Conservation (phyloP, 495 filamentous ascomycete species). For the Echria macrotheca region DNA sequence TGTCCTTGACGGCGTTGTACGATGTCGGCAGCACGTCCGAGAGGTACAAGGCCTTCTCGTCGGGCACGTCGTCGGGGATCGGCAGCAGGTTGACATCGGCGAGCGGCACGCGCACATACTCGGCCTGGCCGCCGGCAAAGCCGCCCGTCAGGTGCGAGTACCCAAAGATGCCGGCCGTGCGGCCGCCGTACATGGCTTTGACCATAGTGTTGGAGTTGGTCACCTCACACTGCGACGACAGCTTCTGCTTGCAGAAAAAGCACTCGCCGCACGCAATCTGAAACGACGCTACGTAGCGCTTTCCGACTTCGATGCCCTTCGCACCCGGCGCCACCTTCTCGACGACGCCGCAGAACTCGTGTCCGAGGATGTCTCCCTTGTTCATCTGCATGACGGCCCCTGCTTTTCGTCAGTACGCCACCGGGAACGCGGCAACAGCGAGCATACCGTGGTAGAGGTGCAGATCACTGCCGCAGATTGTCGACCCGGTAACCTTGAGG, state of each 20-base stretch:
- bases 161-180: conserved; percentile 69
- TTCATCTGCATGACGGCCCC: conserved; percentile 62
- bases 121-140: conserved; percentile 84
- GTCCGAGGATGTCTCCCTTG: conserved; percentile 83
- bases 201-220: conserved; percentile 68
- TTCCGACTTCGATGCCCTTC: conserved; percentile 53
- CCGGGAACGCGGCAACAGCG: background rate
- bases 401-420: conserved; percentile 25
- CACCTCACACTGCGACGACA: conserved; percentile 70
- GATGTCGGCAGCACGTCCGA: conserved; percentile 75
- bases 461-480: conserved; percentile 82
- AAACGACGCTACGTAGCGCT: conserved; percentile 80
- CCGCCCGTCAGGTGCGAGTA: conserved; percentile 79
- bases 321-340: conserved; percentile 62
- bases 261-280: conserved; percentile 79
- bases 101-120: conserved; percentile 78
- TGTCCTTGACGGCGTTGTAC: conserved; percentile 80
- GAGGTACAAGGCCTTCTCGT: conserved; percentile 79
- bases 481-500: conserved; percentile 76
- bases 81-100: conserved; percentile 79
- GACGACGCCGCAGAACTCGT: conserved; percentile 83
- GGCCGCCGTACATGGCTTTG: conserved; percentile 66
- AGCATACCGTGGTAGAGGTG: conserved; percentile 67
- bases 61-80: conserved; percentile 73
- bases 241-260: conserved; percentile 69